Evolutionary conservation across 208 protist species (phyloP), one percentile per base, ranked within the genome.

Genomic region (Trypanosoma caninum): DNA sequence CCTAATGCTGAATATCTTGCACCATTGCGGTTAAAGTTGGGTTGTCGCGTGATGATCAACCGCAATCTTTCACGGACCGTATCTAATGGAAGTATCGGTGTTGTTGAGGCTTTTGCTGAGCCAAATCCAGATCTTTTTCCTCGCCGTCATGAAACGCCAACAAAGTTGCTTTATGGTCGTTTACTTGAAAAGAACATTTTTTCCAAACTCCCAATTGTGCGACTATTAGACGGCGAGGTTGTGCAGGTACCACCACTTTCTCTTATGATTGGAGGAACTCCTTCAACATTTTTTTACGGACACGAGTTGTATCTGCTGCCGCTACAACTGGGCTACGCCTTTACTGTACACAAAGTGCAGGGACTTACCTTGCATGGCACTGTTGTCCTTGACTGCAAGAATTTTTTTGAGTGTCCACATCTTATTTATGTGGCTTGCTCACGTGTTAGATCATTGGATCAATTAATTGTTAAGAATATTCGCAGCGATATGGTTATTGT

Each of bases 271-370:
- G 91, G 87, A 10, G 91, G 91, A 33, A 86, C 75, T 2, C 72
- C 80, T 41, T 56, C 71, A 37, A 91, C 79, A 11, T 88, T 82
- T 65, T 97, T 80, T 72, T 97, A 93, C 74, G 80, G 76, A 14
- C 83, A 92, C 47, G 87, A 91, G 31, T 75, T 94, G 13, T 75
- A 77, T 62, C 57, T 74, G 11, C 52, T 96, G 23, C 91, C 91
- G 23, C 58, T 97, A 31, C 84, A 93, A 70, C 75, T 97, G 35
- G 91, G 84, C 25, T 97, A 94, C 61, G 84, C 65, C 57, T 97
- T 97, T 65, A 97, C 91, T 3, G 88, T 97, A 37, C 91, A 97
- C 76, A 97, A 97, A 72, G 91, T 94, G 41, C 91, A 97, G 63
- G 91, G 91, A 6, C 68, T 97, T 25, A 95, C 87, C 13, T 61